Evolutionary conservation across 805 yeast species (phyloP).

Genomic region (Metschnikowia rubicola): DNA sequence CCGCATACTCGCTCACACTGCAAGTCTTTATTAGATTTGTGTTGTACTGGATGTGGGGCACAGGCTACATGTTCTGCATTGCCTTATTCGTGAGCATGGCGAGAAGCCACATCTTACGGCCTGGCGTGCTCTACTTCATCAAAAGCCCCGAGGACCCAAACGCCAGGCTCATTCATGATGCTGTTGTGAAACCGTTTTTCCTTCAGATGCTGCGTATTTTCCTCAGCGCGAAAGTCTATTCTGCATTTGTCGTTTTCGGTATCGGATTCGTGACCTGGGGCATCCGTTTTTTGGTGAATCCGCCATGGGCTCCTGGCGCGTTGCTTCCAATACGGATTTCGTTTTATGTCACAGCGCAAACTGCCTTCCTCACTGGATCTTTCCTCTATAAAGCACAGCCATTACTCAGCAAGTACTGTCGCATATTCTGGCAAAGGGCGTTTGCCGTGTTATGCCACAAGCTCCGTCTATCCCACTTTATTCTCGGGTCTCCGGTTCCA

Average conservation of each 20-base stretch:
- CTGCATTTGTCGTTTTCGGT: constrained; percentile 68
- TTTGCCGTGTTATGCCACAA: constrained; percentile 53
- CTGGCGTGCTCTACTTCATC: constrained; percentile 87
- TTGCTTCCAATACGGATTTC: constrained; percentile 26
- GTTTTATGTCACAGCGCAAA: constrained; percentile 6
- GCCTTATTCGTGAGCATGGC: constrained; percentile 86
- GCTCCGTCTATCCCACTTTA: constrained; percentile 78
- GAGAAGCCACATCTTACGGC: constrained; percentile 66
- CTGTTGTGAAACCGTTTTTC: constrained; percentile 69
- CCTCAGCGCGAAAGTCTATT: constrained; percentile 71
- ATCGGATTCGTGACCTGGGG: constrained; percentile 65
- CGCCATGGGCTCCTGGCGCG: constrained; percentile 11
- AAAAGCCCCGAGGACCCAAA: constrained; percentile 94
- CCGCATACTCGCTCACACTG: constrained; percentile 18
- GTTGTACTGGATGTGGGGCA: constrained; percentile 67
- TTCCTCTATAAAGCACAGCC: constrained; percentile 6
- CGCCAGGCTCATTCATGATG: constrained; percentile 81
- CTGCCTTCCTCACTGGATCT: not conserved
- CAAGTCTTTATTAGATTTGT: constrained; percentile 18
- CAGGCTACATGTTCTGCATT: constrained; percentile 80
- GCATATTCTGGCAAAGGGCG: constrained; percentile 58
- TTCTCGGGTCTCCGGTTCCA: constrained; percentile 58
- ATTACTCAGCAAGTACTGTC: constrained; percentile 30
- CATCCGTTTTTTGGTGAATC: constrained; percentile 26
- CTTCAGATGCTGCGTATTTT: constrained; percentile 71